Evolutionary conservation across 768 basidiomycete species (phyloP), one percentile per base, ranked within the genome.

Genomic region (Hypholoma sublateritium): DNA sequence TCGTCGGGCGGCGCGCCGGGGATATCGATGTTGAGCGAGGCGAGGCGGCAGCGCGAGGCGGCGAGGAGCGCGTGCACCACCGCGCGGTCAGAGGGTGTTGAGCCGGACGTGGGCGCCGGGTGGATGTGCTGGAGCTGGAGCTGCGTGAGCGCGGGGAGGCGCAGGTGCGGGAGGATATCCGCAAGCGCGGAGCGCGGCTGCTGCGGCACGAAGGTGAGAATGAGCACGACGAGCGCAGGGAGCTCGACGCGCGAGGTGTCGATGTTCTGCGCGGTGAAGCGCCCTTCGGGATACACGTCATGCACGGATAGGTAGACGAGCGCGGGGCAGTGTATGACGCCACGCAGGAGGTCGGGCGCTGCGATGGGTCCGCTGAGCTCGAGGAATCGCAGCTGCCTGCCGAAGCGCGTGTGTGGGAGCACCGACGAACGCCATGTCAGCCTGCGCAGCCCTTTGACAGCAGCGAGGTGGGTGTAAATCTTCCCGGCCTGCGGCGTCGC

Each of bases 281-380:
- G 19, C 9, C 28, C 9, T 7, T 47, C 25, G 6, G n/a, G 11
- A n/a, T 28, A 42, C 12, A 46, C 6, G 9, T 25, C 22, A 28
- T 34, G 16, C 4, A 52, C 49, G n/a, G 25, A 39, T 21, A 59
- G 55, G n/a, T 21, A 14, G n/a, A 36, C 21, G 6, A 60, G 46
- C 14, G 34, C 22, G 13, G 36, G 5, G 19, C 55, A 60, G 1
- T 35, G 17, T 13, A 25, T 16, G 7, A 60, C 14, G 25, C 48
- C 37, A 1, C 52, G 34, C 6, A 55, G 2, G 19, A 58, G 49
- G 13, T 24, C 43, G 13, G 52, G 44, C 7, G 52, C 42, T 7
- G 49, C 36, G 34, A 62, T 52, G 17, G 54, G 50, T 2, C 50
- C 24, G 13, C 41, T 14, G 9, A 62, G 24, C 22, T 58, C 57